Evolutionary conservation across 495 filamentous ascomycete genomes (phyloP).

Genomic region (Penicillium turbatum): DNA sequence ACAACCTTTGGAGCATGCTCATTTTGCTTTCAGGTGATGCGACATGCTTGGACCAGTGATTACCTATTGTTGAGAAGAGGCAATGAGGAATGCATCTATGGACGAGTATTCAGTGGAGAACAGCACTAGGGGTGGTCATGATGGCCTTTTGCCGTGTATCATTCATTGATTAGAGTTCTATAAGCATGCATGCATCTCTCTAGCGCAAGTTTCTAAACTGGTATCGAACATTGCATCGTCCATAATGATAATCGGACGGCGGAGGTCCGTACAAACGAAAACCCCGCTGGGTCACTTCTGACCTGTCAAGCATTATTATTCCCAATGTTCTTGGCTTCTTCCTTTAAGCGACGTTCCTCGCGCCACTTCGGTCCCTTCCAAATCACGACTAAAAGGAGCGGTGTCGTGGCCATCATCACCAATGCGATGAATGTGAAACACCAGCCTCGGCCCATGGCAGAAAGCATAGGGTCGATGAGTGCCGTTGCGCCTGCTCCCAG

Average conservation of each 20-base stretch:
- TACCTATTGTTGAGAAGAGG: neutral
- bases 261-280: neutral
- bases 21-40: slow-evolving; percentile 43
- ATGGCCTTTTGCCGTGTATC: neutral
- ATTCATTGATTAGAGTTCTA: neutral
- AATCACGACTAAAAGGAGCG: slow-evolving; percentile 47
- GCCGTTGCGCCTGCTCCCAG: slow-evolving; percentile 65
- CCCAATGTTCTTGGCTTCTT: slow-evolving; percentile 16
- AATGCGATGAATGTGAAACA: slow-evolving; percentile 62
- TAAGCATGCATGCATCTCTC: neutral
- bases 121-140: neutral
- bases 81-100: neutral
- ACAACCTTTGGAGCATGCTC: slow-evolving; percentile 67
- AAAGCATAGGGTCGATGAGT: slow-evolving; percentile 61
- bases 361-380: slow-evolving; percentile 46
- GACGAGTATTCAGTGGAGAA: neutral
- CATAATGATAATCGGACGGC: neutral
- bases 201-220: neutral
- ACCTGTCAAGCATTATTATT: neutral
- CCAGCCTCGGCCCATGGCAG: slow-evolving; percentile 63
- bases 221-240: neutral
- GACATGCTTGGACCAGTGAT: neutral
- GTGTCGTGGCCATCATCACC: slow-evolving; percentile 50
- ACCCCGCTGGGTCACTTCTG: neutral
- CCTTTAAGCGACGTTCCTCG: slow-evolving; percentile 34